Base-by-base conservation (phyloP, 179 eudicot species). In the Beta macrorhiza region DNA sequence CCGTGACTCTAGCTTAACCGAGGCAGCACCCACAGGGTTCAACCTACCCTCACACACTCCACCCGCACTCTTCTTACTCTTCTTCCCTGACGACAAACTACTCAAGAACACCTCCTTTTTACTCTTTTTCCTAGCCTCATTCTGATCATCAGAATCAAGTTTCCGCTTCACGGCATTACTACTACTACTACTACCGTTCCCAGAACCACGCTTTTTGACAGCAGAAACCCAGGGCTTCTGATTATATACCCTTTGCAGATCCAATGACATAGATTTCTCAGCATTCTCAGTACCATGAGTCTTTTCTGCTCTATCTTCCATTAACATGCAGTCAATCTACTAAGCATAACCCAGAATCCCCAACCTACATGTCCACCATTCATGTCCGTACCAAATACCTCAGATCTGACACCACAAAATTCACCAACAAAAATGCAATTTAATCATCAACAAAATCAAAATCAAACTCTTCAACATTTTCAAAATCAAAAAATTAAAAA, bases 231-330 rank as follows among this genome's bases (percentile, higher is more conserved):
- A 74, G 1, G 90, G 76, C 72, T 80, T 87, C 67, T 82, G 76
- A 68, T 81, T 77, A 79, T 88, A 90, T 59, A 86, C 69, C 74
- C 86, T 90, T 83, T 88, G 86, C 70, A 88, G 71, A 83, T 89
- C 97, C 77, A 56, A 74, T 53, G 90, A 88, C 86, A 85, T 84
- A 51, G 87, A 79, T 84, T 88, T 90, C 85, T 85, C 86, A 22
- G 81, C 87, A 85, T 62, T 88, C 76, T 85, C 89, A 83, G 77
- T 42, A 57, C 88, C 91, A 84, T 82, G 84, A 79, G 84, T 71
- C 83, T 85, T 87, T 78, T 83, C 89, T 81, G 53, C 84, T 65
- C 95, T 90, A 83, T 76, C 83, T 90, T 95, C 99, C 99, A 95
- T 95, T 91, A 87, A 91, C 92, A 91, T 89, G 85, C 80, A 86